Evolutionary conservation across 306 rosid genomes (phyloP), one percentile per base, ranked within the genome.

Genomic region (Comarum palustre): DNA sequence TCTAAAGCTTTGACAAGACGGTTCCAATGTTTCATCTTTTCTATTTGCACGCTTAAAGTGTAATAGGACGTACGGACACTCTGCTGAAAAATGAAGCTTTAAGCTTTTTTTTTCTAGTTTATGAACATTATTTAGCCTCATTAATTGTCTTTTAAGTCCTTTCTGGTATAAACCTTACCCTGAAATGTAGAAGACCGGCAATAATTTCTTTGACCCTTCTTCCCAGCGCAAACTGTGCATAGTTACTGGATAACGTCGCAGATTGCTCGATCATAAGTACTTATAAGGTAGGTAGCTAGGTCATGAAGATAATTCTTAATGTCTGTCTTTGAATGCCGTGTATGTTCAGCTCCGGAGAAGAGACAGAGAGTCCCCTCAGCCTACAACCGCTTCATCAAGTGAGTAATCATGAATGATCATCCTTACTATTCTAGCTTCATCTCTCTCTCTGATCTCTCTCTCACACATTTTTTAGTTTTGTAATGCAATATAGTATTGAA

Each of bases 321-420:
- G 57, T 69, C 20, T 39, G 19, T 47, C 7, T 77, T 48, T 64
- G 75, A 45, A 51, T 64, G 70, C 73, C 9, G 38, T 34, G n/a
- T n/a, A 73, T 31, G 22, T 64, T 20, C 85, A 84, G 87, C 87
- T 54, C 87, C 87, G 55, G 87, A 84, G 85, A 84, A 84, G 78
- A 80, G 87, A 78, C 87, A 84, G 85, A 68, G 87, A 84, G 87
- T 84, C 68, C 87, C 87, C 32, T 84, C 87, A 31, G 87, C 87
- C 3, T 84, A 84, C 78, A 84, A 84, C 61, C 87, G 87, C 57
- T 84, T 84, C 85, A 84, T 84, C 85, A 84, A 80, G 87, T 84
- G 83, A 84, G 87, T 77, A 66, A 73, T 77, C 48, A 73, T 57
- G 32, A 4, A 16, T 5, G 32, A 6, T 24, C 5, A 5, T 12